A percentile compares a stretch with the other conserved stretches of the same genome.
phyloP scores from a whole-genome alignment of 768 basidiomycete species.

The Mrakia hoshinonis region DNA sequence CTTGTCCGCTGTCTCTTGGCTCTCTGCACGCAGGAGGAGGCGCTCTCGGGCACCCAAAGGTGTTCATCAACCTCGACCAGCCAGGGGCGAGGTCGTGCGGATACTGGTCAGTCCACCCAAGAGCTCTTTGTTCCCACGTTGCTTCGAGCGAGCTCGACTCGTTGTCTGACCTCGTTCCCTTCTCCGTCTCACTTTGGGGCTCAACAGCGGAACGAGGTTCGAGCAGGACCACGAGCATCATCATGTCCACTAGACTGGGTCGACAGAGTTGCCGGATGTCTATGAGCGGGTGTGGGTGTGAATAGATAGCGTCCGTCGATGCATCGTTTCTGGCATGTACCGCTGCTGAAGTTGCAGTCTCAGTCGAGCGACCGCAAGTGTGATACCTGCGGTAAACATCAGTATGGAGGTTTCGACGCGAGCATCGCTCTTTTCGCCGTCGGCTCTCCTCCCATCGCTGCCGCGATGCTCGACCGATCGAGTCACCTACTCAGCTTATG shows the following conservation, averaged over 20 bases:
- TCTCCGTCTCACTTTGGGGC: neutral
- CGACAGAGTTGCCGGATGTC: no score
- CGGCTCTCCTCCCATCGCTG: no score
- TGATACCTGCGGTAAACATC: no score
- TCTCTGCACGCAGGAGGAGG: conserved; percentile 60
- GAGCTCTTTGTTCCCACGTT: neutral
- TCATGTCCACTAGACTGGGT: conserved; percentile 6
- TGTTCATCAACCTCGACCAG: conserved; percentile 77
- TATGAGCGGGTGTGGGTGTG: no score
- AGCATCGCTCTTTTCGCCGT: no score
- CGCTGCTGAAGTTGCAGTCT: no score
- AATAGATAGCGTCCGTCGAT: no score
- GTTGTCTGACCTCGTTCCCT: neutral
- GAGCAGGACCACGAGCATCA: conserved; percentile 15
- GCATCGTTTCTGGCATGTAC: no score
- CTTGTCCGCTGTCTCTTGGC: neutral
- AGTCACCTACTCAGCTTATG: no score
- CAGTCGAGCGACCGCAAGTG: no score
- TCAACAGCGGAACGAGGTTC: neutral
- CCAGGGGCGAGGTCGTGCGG: conserved; percentile 23
- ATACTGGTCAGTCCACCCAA: conserved; percentile 3
- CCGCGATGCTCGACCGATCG: no score
- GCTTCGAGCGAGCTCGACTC: neutral
- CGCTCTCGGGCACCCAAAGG: conserved; percentile 89
- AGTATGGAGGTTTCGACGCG: no score